Evolutionary conservation across 1,284 basidiomycete species (phyloP).

Genomic region (Inonotus obliquus): DNA sequence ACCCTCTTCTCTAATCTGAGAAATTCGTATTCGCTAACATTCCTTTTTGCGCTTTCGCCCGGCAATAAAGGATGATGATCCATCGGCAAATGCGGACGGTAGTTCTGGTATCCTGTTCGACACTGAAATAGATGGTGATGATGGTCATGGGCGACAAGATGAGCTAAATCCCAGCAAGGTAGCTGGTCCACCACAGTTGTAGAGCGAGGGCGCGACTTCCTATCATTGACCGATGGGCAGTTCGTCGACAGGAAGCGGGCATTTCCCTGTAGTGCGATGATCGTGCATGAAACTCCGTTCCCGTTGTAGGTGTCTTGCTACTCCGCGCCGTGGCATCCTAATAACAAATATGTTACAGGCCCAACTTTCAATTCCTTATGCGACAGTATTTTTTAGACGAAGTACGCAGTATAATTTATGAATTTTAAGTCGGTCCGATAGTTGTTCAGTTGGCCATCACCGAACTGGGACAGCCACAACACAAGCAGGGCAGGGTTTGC

Average conservation of each 20-base stretch:
- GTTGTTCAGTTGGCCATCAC: neutral
- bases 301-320: neutral
- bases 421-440: neutral
- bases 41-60: neutral
- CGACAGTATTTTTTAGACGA: slow-evolving; percentile 2
- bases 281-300: neutral
- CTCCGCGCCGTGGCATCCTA: neutral
- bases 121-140: slow-evolving; percentile 3
- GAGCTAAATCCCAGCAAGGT: neutral
- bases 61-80: neutral
- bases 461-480: neutral
- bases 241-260: neutral
- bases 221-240: neutral
- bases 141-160: neutral
- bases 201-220: neutral
- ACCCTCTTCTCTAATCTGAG: neutral
- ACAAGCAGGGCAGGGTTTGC: neutral
- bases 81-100: neutral
- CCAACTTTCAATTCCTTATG: neutral
- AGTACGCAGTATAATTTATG: slow-evolving; percentile 3
- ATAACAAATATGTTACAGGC: neutral
- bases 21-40: neutral
- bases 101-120: neutral
- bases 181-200: neutral
- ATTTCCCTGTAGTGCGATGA: neutral